Evolutionary conservation across 1,284 basidiomycete species (phyloP).

Genomic region (Ustilago trichophora): DNA sequence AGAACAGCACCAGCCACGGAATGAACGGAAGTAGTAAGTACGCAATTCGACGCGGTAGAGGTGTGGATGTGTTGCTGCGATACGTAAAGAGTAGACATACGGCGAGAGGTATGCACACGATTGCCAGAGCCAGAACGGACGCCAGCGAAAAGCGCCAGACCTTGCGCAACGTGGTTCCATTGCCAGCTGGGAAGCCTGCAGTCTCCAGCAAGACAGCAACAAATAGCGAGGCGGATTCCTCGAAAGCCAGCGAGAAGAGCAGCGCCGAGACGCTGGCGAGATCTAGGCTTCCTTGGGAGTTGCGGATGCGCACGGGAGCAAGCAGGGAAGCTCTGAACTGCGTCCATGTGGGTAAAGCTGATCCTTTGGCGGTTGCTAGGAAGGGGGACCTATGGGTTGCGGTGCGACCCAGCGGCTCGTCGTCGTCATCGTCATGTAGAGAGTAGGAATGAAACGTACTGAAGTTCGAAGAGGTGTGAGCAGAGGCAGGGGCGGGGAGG

Average conservation of each 20-base stretch:
- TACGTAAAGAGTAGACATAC: constrained; percentile 56
- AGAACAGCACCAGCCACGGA: constrained; percentile 55
- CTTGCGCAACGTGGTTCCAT: constrained; percentile 30
- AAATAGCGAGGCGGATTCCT: constrained; percentile 55
- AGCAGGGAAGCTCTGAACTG: constrained; percentile 24
- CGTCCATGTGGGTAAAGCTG: constrained; percentile 14
- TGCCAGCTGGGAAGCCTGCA: constrained; percentile 22
- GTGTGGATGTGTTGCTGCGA: constrained; percentile 32
- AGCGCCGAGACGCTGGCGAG: constrained; percentile 42
- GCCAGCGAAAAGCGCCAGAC: constrained; percentile 44
- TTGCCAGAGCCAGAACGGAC: constrained; percentile 22
- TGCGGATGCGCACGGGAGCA: constrained; percentile 19
- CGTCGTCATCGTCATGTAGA: constrained; percentile 30
- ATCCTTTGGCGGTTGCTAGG: constrained; percentile 20
- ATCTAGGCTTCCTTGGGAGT: constrained; percentile 24
- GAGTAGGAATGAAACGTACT: constrained; percentile 10
- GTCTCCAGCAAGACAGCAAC: constrained; percentile 59
- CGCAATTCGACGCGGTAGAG: constrained; percentile 25
- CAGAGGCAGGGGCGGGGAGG: constrained; percentile 30
- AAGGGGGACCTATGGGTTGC: constrained; percentile 26
- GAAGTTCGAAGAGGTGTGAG: not conserved
- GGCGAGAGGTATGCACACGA: constrained; percentile 44
- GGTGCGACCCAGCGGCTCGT: constrained; percentile 11
- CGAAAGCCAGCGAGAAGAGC: constrained; percentile 57
- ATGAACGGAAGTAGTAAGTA: constrained; percentile 50